Base-by-base conservation (phyloP, 768 basidiomycete genomes). In the Mycena filopes region DNA sequence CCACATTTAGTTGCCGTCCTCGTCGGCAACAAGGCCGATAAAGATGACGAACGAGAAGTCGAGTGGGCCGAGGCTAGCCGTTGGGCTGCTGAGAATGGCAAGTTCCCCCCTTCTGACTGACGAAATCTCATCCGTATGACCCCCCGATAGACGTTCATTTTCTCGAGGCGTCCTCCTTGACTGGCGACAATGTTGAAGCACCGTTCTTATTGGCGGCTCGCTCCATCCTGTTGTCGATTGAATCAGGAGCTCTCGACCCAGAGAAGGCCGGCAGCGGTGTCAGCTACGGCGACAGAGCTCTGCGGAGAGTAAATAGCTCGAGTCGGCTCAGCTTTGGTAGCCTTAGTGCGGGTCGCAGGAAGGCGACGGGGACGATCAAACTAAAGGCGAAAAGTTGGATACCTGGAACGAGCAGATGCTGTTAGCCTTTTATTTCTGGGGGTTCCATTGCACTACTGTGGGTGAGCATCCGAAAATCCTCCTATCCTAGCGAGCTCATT, bases 51-150 rank as follows among this genome's bases (percentile, higher is more conserved):
- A 54, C 82, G 98, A 55, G 93, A 99, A 77, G 96, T 99, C 41
- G 94, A 97, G 71, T 98, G 94, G 89, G 86, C 91, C 26, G 98
- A 99, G 79, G 98, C 95, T 12, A 95, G 93, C 72, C 83, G 87
- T 73, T 99, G 96, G 96, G 97, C 98, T 21, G 92, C 95, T 51
- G 94, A 96, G 76, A 96, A 99, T 76, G 93, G 96, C 95, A 69
- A 65, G 83, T 72, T 41, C 43, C 16, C 36, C 36, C 36, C 10
- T n/a, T 70, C 66, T 46, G 40, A 29, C 38, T 26, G 21, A 46
- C 46, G 31, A 53, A 21, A 10, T 47, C 54, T 45, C 50, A 55
- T 57, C 57, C 63, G 38, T 65, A 53, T 50, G 36, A 49, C 60
- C 56, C 64, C 40, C 59, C 21, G 56, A 38, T 71, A 98, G 96